These are phyloP conservation scores for Lachnellula arida DNA, from an alignment of 2,329 filamentous ascomycete species.

Conservation along the genomic window DNA sequence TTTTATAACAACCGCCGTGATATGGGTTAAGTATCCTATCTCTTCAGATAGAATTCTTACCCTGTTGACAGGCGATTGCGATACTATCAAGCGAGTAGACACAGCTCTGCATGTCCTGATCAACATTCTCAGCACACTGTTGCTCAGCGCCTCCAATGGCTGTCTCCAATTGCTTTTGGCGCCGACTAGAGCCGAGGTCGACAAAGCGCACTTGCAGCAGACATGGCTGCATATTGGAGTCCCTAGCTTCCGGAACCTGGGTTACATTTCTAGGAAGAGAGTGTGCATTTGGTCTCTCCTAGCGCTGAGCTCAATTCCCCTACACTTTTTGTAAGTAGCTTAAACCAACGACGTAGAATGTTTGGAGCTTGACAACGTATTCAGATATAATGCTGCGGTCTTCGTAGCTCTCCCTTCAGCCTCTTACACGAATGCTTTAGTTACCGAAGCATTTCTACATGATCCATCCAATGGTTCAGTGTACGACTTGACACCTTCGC, in stretches of 20 bases:
- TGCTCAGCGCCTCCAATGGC: neutral
- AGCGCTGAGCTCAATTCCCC: slow-evolving; percentile 2
- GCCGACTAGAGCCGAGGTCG: neutral
- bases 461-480: too few relatives aligned
- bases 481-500: too few relatives aligned
- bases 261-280: neutral
- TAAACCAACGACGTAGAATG: neutral
- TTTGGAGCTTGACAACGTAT: too few relatives aligned
- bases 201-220: neutral
- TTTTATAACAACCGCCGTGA: neutral
- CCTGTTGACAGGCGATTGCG: neutral
- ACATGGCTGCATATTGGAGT: neutral
- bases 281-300: neutral
- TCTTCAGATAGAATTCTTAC: neutral
- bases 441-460: too few relatives aligned
- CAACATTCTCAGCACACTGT: neutral
- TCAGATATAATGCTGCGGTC: too few relatives aligned
- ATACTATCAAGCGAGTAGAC: neutral
- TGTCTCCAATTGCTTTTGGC: neutral
- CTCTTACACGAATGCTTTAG: too few relatives aligned
- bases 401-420: too few relatives aligned
- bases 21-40: too few relatives aligned
- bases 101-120: neutral
- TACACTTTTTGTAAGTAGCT: slow-evolving; percentile 9
- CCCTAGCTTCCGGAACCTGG: neutral